Percentiles rank a stretch among this genome's conserved stretches.
phyloP scores from a whole-genome alignment of 2,329 filamentous ascomycete species.

The Fusarium hainanense region DNA sequence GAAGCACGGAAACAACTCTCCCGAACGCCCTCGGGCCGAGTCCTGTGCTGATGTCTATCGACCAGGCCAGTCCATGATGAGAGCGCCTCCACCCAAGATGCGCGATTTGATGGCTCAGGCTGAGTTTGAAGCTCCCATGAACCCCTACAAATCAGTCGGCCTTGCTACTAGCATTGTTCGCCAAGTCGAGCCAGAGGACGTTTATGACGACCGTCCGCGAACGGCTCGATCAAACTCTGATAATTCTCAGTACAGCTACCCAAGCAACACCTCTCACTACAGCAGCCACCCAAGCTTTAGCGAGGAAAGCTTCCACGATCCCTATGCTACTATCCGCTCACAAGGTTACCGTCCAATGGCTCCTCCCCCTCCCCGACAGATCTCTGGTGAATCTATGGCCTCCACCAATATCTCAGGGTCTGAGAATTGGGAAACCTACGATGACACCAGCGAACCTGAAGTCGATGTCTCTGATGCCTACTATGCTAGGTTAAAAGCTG shows the following conservation, averaged over 20 bases:
- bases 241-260: constrained; percentile 49
- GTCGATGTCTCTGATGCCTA: constrained; percentile 81
- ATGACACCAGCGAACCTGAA: constrained; percentile 82
- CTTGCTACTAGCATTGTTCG: constrained; percentile 67
- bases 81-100: constrained; percentile 91
- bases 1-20: constrained; percentile 80
- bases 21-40: constrained; percentile 71
- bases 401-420: constrained; percentile 84
- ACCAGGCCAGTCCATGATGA: constrained; percentile 63
- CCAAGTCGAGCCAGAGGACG: constrained; percentile 79
- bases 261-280: constrained; percentile 50
- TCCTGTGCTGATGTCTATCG: constrained; percentile 61
- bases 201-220: constrained; percentile 75
- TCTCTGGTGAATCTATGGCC: constrained; percentile 72
- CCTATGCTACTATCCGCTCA: constrained; percentile 56
- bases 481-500: constrained; percentile 79
- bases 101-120: constrained; percentile 73
- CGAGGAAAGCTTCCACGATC: constrained; percentile 53
- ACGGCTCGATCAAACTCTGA: constrained; percentile 55
- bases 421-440: constrained; percentile 98
- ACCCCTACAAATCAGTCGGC: constrained; percentile 61
- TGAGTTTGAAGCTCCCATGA: constrained; percentile 62
- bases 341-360: constrained; percentile 55
- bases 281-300: constrained; percentile 48
- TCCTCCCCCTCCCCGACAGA: constrained; percentile 68